Evolutionary conservation across 106 monocot species (phyloP), one percentile per base, ranked within the genome.

Genomic region (Dactylorhiza incarnata): DNA sequence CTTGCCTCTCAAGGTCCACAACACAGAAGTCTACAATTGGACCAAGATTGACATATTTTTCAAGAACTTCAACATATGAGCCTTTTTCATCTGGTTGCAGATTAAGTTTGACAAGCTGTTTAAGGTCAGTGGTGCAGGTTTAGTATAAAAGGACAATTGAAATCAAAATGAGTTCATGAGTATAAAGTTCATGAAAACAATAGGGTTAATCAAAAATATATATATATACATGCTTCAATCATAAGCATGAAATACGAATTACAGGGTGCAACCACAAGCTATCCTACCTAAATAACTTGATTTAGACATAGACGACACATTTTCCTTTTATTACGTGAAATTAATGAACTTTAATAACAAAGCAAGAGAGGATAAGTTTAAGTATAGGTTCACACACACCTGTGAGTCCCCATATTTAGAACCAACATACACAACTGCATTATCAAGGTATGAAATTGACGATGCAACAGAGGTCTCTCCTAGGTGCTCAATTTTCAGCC

Each of bases 391-490:
- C 7, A 72, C 6, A 14, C 47, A 52, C 73, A 94, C 97, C 91
- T 99, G 97, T 65, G 97, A 99, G 86, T 99, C 97, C 62, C 97
- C 97, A 88, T 89, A 99, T 61, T 89, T 94, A 73, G 97, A 99
- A 83, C 97, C 97, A 76, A 99, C 82, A 91, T 86, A 99, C 48
- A 99, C 94, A 71, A 99, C 93, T 63, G 83, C 94, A 88, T 99
- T 99, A 80, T 99, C 97, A 78, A 99, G 97, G 83, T 99, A 99
- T 55, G 97, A 94, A 80, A 99, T 87, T 53, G 94, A 88, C 83
- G 97, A 99, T 70, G 97, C 91, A 68, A 89, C 86, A 68, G 97
- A 99, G 0, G 97, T 99, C 79, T 99, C 97, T 50, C 97, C 97
- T 3, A 99, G 80, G 55, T 84, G 84, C 81, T 99, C 97, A 80